Evolutionary conservation across 495 filamentous ascomycete genomes (phyloP).

Genomic region (Penicillium cosmopolitanum): DNA sequence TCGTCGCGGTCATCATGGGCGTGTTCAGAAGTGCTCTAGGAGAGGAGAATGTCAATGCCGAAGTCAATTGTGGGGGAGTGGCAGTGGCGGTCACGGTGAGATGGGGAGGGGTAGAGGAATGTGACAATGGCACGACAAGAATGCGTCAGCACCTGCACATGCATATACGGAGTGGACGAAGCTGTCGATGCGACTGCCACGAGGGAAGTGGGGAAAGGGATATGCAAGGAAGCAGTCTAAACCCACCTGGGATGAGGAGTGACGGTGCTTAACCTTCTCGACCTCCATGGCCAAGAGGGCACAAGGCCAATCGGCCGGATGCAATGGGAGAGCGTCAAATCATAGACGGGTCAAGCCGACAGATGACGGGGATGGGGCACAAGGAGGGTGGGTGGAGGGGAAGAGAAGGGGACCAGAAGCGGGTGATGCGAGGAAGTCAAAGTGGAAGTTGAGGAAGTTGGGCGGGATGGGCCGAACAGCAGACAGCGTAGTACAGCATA

Average conservation of each 20-base stretch:
- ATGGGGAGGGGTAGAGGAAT: too few species aligned
- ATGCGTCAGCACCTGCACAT: too few species aligned
- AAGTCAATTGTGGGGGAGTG: neutral
- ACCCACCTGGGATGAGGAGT: slow-evolving; percentile 24
- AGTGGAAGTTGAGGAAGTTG: neutral
- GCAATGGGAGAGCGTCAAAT: neutral
- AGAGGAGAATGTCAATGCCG: neutral
- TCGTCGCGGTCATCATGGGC: slow-evolving; percentile 22
- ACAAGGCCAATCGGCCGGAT: neutral
- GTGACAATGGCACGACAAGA: too few species aligned
- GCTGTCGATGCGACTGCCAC: neutral
- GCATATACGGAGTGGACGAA: too few species aligned
- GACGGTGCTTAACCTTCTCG: slow-evolving; percentile 3
- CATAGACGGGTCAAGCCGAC: slow-evolving; percentile 4
- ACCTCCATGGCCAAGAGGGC: neutral
- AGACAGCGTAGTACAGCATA: too few species aligned
- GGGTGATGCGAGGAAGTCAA: neutral
- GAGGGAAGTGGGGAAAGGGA: neutral
- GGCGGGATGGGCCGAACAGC: slow-evolving; percentile 1
- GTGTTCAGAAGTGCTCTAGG: slow-evolving; percentile 13
- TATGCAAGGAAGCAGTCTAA: slow-evolving; percentile 5
- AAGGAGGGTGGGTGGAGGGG: neutral
- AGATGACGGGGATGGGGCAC: neutral
- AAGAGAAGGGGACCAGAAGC: neutral
- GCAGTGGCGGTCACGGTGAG: too few species aligned